Conservation (phyloP, 83 land plant genomes). For the Thuja plicata region DNA sequence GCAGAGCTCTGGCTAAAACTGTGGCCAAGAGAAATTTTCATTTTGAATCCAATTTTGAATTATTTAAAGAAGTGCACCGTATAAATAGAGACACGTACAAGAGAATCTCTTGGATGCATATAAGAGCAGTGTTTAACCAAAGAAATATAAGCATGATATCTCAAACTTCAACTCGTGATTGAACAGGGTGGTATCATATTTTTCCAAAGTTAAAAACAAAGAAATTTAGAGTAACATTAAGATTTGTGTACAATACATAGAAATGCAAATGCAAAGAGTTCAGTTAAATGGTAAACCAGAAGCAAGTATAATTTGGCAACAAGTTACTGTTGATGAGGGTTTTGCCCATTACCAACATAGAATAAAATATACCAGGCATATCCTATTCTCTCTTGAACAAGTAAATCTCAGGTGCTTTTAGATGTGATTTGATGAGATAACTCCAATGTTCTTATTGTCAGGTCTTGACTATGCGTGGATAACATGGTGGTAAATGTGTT, state of each 20-base stretch:
- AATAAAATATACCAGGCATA: no score
- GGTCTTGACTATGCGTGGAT: no score
- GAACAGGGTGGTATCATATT: background rate
- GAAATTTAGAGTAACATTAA: background rate
- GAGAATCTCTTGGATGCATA: background rate
- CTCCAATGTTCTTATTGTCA: no score
- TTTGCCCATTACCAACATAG: no score
- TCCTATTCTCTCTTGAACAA: no score
- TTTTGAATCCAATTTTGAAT: no score
- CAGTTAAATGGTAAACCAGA: background rate
- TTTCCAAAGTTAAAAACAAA: background rate
- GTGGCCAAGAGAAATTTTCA: background rate
- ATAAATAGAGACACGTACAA: no score
- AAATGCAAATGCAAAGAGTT: background rate
- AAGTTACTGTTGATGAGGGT: background rate
- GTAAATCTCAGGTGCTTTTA: no score
- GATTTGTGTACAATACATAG: background rate
- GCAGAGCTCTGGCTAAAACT: background rate
- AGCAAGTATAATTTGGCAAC: background rate
- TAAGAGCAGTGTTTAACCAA: background rate
- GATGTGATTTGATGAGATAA: no score
- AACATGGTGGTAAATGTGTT: no score
- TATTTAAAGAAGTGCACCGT: no score
- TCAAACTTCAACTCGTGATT: background rate
- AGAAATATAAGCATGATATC: background rate